A percentile compares a stretch with the other conserved stretches of the same genome.
phyloP scores from a whole-genome alignment of 345 rosid species.

The Brassica rapa region DNA sequence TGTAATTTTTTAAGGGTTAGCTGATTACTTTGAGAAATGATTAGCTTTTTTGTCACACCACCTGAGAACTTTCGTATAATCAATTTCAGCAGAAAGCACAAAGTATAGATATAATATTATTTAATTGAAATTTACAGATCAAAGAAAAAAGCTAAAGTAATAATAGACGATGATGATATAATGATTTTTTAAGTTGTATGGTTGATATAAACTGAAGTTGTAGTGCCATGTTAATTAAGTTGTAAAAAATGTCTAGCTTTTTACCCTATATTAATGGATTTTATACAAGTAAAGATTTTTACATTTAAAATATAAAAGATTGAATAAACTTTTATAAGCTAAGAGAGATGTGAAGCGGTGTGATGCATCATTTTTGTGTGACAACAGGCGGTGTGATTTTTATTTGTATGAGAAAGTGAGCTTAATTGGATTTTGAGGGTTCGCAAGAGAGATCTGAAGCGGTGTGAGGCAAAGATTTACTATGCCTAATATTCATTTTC shows the following conservation, averaged over 20 bases:
- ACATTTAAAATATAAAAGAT: background rate
- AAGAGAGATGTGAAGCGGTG: background rate
- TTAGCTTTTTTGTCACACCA: constrained; percentile 26
- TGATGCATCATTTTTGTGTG: background rate
- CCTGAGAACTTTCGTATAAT: constrained; percentile 42
- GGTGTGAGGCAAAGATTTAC: background rate
- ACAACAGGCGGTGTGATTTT: background rate
- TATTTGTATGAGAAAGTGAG: background rate
- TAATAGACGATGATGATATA: constrained; percentile 3
- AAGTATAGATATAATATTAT: constrained; percentile 3
- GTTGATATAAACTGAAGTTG: background rate
- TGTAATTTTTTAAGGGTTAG: constrained; percentile 37
- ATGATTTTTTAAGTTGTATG: background rate
- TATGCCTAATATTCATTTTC: background rate
- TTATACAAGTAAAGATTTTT: background rate
- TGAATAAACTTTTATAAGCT: background rate
- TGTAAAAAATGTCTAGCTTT: background rate
- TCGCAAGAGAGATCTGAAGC: background rate
- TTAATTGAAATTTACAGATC: background rate
- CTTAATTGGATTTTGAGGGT: background rate
- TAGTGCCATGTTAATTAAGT: background rate
- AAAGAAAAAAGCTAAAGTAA: constrained; percentile 10
- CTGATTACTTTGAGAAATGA: constrained; percentile 26
- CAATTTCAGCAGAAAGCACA: constrained; percentile 41
- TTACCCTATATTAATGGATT: background rate